These are phyloP conservation scores for Chenopodium suecicum DNA, from an alignment of 148 eudicot species.

Conservation along the genomic window DNA sequence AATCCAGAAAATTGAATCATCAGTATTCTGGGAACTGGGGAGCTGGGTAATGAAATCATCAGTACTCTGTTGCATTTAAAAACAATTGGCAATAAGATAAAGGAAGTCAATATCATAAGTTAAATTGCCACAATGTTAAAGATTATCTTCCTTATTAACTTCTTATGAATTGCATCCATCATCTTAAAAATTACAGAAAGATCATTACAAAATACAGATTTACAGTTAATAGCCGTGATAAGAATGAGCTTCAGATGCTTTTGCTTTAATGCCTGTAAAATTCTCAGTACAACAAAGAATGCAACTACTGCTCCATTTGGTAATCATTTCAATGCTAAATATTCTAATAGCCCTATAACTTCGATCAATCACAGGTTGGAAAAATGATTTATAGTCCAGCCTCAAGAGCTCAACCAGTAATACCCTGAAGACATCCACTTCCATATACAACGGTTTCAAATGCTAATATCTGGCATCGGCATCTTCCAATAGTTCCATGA, in stretches of 20 bases:
- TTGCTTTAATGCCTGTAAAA: background rate
- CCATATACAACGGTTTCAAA: background rate
- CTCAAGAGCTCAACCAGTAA: background rate
- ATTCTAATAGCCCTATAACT: background rate
- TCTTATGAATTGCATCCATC: background rate
- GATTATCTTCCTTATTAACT: background rate
- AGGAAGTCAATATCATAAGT: no score
- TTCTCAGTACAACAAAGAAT: slow-evolving; percentile 5
- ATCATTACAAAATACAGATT: slow-evolving; percentile 4
- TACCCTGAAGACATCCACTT: background rate
- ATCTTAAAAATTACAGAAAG: background rate
- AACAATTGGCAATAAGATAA: no score
- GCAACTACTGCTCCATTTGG: background rate
- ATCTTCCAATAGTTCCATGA: slow-evolving; percentile 95
- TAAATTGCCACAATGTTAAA: background rate
- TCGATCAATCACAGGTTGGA: background rate
- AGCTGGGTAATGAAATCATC: no score
- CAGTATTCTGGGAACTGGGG: no score
- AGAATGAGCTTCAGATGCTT: background rate
- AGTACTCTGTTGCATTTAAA: no score
- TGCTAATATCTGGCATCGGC: slow-evolving; percentile 64
- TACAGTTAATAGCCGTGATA: background rate
- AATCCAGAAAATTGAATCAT: no score
- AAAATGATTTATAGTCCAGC: background rate
- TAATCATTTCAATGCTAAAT: background rate